Percentiles rank a stretch among this genome's conserved stretches.
Evolutionary conservation across 768 basidiomycete genomes (phyloP).

Genomic region (Kwoniella sp.): DNA sequence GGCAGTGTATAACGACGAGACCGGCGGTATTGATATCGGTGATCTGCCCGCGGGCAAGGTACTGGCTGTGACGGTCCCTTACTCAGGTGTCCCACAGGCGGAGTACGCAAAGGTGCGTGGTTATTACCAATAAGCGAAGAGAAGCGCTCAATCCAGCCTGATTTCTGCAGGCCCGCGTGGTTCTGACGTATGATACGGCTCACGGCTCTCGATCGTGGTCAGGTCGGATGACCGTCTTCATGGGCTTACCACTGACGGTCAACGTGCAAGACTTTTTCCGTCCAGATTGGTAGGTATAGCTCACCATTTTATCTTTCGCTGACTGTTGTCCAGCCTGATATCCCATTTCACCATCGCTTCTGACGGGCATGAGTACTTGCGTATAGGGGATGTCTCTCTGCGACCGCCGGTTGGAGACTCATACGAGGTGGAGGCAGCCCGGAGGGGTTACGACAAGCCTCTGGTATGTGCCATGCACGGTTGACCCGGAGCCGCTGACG

Average conservation of each 20-base stretch:
- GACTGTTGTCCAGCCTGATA: conserved; percentile 61
- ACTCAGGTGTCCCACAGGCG: conserved; percentile 36
- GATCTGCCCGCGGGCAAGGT: conserved; percentile 17
- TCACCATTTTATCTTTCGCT: background rate
- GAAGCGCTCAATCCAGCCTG: background rate
- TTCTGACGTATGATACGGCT: conserved; percentile 65
- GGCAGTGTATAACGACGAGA: no score
- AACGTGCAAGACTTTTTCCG: conserved; percentile 98
- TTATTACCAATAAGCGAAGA: no score
- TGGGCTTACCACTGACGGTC: conserved; percentile 76
- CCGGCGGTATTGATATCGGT: conserved; percentile 10
- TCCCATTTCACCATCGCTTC: conserved; percentile 87
- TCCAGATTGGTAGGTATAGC: conserved; percentile 61
- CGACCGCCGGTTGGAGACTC: conserved; percentile 6
- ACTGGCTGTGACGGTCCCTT: conserved; percentile 41
- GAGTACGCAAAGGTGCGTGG: conserved; percentile 51
- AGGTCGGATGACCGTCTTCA: conserved; percentile 48
- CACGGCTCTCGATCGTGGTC: conserved; percentile 15
- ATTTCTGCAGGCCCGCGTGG: conserved; percentile 58
- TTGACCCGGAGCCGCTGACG: background rate
- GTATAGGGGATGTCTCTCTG: conserved; percentile 53
- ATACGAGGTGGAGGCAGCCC: conserved; percentile 19
- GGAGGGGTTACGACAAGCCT: conserved; percentile 3
- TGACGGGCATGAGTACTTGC: conserved; percentile 71
- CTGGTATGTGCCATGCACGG: conserved; percentile 52